A percentile compares a stretch with the other conserved stretches of the same genome.
Evolutionary conservation across 495 filamentous ascomycete genomes (phyloP).

Genomic region (Talaromyces adpressus): DNA sequence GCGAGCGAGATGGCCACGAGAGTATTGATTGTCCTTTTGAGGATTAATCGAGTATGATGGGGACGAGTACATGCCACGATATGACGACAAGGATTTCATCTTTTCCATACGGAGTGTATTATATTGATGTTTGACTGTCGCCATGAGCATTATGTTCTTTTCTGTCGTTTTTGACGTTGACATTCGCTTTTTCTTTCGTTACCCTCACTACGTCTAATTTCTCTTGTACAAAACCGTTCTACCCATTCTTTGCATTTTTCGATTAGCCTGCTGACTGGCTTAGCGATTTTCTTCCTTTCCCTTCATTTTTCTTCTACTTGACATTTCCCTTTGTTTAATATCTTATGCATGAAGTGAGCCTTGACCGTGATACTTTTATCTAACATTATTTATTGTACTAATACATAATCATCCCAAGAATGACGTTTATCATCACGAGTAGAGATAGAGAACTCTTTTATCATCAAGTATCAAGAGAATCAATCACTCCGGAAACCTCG

Average conservation of each 20-base stretch:
- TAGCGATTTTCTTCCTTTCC: neutral
- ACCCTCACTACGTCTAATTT: neutral
- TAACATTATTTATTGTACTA: conserved; percentile 8
- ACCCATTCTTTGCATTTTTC: neutral
- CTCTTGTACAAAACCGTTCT: neutral
- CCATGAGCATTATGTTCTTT: neutral
- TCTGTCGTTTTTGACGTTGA: neutral
- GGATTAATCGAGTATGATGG: conserved; percentile 44
- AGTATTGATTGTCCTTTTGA: conserved; percentile 95
- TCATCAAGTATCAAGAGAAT: neutral
- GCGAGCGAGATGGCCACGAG: conserved; percentile 92
- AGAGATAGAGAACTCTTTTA: neutral
- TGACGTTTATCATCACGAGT: neutral
- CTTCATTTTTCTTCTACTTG: neutral
- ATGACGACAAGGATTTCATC: neutral
- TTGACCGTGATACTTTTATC: neutral
- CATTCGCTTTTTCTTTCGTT: neutral
- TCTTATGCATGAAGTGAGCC: neutral
- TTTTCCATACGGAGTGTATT: neutral
- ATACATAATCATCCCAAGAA: conserved; percentile 3
- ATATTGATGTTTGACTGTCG: neutral
- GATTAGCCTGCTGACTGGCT: neutral
- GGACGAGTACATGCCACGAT: neutral
- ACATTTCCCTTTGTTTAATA: neutral
- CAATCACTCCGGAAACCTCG: conserved; percentile 24